phyloP scores from a whole-genome alignment of 768 basidiomycete species.

The Russula foetens region DNA sequence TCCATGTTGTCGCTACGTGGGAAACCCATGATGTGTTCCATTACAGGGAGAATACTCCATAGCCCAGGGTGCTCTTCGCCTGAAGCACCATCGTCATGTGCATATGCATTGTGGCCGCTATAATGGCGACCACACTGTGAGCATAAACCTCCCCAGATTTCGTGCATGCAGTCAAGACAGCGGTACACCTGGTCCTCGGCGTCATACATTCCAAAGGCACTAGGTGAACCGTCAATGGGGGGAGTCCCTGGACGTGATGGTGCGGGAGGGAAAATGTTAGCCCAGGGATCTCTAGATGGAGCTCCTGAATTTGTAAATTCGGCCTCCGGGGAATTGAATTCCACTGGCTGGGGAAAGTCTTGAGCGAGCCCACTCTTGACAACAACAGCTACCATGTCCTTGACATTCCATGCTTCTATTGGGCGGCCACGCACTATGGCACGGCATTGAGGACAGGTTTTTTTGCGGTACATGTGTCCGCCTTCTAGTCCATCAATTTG shows the following conservation, averaged over 20 bases:
- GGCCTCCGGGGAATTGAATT: slow-evolving; percentile 20
- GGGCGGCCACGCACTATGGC: slow-evolving; percentile 38
- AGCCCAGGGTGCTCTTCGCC: slow-evolving; percentile 27
- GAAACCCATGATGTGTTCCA: slow-evolving; percentile 9
- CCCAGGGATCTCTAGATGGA: slow-evolving; percentile 51
- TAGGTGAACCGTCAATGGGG: slow-evolving; percentile 21
- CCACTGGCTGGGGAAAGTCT: slow-evolving; percentile 7
- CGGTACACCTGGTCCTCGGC: slow-evolving; percentile 73
- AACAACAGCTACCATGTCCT: slow-evolving; percentile 38
- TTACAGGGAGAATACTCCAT: slow-evolving; percentile 6
- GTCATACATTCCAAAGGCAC: slow-evolving; percentile 56
- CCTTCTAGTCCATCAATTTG: background rate
- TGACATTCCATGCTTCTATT: slow-evolving; percentile 41
- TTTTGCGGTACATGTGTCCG: slow-evolving; percentile 26
- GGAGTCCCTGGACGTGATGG: slow-evolving; percentile 21
- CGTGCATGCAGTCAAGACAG: slow-evolving; percentile 69
- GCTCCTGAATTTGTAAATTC: slow-evolving; percentile 24
- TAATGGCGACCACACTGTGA: slow-evolving; percentile 53
- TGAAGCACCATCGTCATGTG: slow-evolving; percentile 11
- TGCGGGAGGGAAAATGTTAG: slow-evolving; percentile 42
- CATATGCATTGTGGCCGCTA: slow-evolving; percentile 37
- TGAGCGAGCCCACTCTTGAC: slow-evolving; percentile 45
- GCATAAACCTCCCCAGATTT: slow-evolving; percentile 66
- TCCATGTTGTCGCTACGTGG: slow-evolving; percentile 9
- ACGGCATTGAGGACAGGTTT: slow-evolving; percentile 40